Conservation (phyloP, 2,329 filamentous ascomycete genomes). For the Colletotrichum australisinense region DNA sequence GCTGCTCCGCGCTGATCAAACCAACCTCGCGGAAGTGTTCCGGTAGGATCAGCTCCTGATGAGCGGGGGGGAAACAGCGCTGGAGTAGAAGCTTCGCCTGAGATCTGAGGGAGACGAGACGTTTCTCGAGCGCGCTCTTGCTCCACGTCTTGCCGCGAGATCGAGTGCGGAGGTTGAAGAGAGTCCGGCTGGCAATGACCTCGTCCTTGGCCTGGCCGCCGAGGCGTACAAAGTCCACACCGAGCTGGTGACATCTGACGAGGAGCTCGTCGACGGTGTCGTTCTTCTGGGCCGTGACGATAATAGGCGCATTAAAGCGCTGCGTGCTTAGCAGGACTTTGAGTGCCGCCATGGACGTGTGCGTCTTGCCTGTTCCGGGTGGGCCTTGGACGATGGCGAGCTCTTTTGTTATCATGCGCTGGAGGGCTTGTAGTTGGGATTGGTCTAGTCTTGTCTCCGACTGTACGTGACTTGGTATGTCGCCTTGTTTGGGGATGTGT, state of each 20-base stretch:
- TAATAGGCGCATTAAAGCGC: slow-evolving; percentile 71
- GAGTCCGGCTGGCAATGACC: slow-evolving; percentile 72
- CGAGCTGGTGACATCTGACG: slow-evolving; percentile 62
- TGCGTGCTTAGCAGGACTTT: slow-evolving; percentile 73
- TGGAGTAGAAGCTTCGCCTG: slow-evolving; percentile 7
- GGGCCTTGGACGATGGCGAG: slow-evolving; percentile 87
- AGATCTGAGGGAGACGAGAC: slow-evolving; percentile 7
- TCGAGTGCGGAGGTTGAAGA: slow-evolving; percentile 67
- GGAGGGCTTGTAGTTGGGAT: slow-evolving; percentile 77
- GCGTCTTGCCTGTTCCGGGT: slow-evolving; percentile 81
- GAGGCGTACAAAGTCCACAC: slow-evolving; percentile 68
- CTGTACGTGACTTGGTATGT: slow-evolving; percentile 29
- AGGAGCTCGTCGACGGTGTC: slow-evolving; percentile 90
- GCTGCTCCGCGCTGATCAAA: slow-evolving; percentile 15
- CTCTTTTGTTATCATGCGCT: slow-evolving; percentile 76
- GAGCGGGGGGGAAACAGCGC: slow-evolving; percentile 6
- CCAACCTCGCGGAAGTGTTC: slow-evolving; percentile 13
- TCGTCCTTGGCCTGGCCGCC: slow-evolving; percentile 77
- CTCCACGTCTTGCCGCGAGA: slow-evolving; percentile 38
- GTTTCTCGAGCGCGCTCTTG: slow-evolving; percentile 5
- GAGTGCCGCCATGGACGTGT: slow-evolving; percentile 80
- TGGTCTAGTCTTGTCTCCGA: slow-evolving; percentile 65
- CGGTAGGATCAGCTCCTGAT: slow-evolving; percentile 6
- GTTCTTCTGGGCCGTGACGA: slow-evolving; percentile 89
- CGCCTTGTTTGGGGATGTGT: background rate